Conservation (phyloP, 2,329 filamentous ascomycete genomes). For the Ceratocystis huliohia region DNA sequence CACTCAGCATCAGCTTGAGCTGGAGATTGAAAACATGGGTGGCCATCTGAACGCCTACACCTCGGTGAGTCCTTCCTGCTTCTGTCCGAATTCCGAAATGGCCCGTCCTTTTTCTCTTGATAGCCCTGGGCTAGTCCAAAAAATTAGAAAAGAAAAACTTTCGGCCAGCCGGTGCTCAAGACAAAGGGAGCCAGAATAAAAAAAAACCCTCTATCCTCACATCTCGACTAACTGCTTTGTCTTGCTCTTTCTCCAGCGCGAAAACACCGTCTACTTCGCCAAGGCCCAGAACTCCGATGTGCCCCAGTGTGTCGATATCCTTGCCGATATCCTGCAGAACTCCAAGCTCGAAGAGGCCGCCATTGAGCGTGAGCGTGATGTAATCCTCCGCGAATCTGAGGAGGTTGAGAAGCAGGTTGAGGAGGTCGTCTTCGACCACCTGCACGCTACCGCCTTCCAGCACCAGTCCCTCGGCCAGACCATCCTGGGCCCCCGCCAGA, state of each 20-base stretch:
- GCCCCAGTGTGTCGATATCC: conserved; percentile 90
- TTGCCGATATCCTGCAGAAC: conserved; percentile 98
- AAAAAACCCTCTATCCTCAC: conserved; percentile 4
- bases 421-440: conserved; percentile 98
- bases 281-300: conserved; percentile 98
- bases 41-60: conserved; percentile 99
- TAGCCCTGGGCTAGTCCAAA: not conserved
- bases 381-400: conserved; percentile 96
- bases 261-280: conserved; percentile 99
- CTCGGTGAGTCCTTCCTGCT: conserved; percentile 54
- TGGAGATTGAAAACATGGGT: conserved; percentile 99
- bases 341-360: conserved; percentile 89
- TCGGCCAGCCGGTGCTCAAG: not conserved
- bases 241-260: conserved; percentile 48
- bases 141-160: not conserved
- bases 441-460: conserved; percentile 97
- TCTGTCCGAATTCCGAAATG: not conserved
- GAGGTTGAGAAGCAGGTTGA: conserved; percentile 99
- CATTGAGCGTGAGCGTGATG: conserved; percentile 95
- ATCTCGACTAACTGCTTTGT: conserved; percentile 14
- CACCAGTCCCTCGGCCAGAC: conserved; percentile 91
- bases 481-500: conserved; percentile 93
- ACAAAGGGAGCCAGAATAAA: not conserved
- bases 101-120: not conserved
- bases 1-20: conserved; percentile 92